phyloP scores from a whole-genome alignment of 2,329 filamentous ascomycete species.

The Karstenula rhodostoma region DNA sequence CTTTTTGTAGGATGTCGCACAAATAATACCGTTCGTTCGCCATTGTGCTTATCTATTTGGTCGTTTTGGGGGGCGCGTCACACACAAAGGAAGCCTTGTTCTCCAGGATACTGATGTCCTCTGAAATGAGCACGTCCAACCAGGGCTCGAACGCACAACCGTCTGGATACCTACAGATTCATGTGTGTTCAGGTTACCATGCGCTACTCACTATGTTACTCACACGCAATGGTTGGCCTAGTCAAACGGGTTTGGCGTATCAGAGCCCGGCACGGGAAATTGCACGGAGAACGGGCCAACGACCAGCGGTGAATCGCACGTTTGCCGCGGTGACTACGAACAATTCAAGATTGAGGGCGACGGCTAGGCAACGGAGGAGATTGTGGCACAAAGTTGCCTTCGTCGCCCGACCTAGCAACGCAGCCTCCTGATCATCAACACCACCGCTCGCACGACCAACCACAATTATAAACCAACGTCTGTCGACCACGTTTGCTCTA shows the following conservation, averaged over 20 bases:
- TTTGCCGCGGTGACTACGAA: conserved; percentile 3
- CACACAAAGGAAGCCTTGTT: neutral
- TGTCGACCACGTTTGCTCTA: neutral
- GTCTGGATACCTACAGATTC: conserved; percentile 4
- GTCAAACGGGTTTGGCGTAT: conserved; percentile 3
- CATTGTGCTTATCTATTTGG: neutral
- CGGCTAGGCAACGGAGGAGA: conserved; percentile 2
- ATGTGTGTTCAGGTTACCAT: neutral
- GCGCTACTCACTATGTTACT: conserved; percentile 8
- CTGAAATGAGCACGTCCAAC: neutral
- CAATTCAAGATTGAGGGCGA: neutral
- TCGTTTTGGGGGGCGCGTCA: neutral
- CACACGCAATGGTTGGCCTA: neutral
- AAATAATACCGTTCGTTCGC: neutral
- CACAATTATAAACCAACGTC: neutral
- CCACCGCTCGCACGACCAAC: neutral
- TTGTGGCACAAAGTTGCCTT: neutral
- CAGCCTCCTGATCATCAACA: conserved; percentile 2
- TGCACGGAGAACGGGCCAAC: neutral
- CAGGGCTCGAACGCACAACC: neutral
- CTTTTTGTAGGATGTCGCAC: neutral
- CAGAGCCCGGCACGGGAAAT: conserved; percentile 8
- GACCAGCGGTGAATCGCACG: conserved; percentile 2
- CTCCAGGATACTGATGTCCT: neutral
- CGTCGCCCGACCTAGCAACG: conserved; percentile 1